Conservation (phyloP, 2,329 filamentous ascomycete species). For the Metarhizium anisopliae region DNA sequence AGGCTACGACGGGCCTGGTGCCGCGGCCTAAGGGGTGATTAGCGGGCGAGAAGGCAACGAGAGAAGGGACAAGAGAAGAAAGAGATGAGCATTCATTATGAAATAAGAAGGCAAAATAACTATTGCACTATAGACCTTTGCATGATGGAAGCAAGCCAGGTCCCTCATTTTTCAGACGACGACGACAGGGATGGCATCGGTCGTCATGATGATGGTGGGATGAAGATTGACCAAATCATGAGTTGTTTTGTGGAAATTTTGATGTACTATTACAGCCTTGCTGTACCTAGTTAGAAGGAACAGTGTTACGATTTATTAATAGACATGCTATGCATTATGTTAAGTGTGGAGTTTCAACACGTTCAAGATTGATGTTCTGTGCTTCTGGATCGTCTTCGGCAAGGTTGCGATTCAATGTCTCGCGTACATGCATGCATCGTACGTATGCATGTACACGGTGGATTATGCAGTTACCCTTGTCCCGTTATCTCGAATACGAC, state of each 20-base stretch:
- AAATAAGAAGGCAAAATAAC: not conserved
- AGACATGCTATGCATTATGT: slow-evolving; percentile 2
- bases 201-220: slow-evolving; percentile 2
- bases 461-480: too few relatives aligned
- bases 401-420: too few relatives aligned
- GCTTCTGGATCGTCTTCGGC: too few relatives aligned
- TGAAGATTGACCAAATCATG: not conserved
- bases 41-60: slow-evolving; percentile 6
- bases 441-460: too few relatives aligned
- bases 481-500: too few relatives aligned
- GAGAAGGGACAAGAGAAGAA: not conserved
- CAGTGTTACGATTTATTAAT: not conserved
- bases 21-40: slow-evolving; percentile 27
- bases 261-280: not conserved
- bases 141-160: not conserved
- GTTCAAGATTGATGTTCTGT: not conserved
- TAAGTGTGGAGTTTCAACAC: not conserved
- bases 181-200: slow-evolving; percentile 10
- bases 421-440: too few relatives aligned
- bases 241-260: not conserved
- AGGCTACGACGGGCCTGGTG: slow-evolving; percentile 31
- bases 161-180: slow-evolving; percentile 1
- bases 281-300: not conserved
- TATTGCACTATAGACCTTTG: not conserved
- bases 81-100: not conserved